Evolutionary conservation across 83 land plant genomes (phyloP).

Genomic region (Isoetes engelmannii): DNA sequence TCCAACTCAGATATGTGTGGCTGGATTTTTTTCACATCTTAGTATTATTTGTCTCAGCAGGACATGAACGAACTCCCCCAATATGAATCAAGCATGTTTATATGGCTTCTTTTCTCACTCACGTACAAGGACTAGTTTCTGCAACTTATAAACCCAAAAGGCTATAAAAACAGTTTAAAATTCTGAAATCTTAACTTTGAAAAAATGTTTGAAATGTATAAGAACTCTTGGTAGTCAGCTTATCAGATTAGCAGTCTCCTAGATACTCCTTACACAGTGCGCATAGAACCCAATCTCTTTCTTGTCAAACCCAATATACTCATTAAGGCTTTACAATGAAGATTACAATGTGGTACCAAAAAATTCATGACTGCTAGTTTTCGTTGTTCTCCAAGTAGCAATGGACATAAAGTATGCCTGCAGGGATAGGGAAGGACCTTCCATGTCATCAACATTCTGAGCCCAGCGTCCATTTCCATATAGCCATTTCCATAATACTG

Average conservation of each 20-base stretch:
- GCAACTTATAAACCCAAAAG: too few species aligned
- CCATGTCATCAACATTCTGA: constrained; percentile 44
- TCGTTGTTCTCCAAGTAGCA: background rate
- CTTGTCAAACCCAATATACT: constrained; percentile 16
- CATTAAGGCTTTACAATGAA: constrained; percentile 5
- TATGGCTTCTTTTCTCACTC: too few species aligned
- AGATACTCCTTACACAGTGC: constrained; percentile 14
- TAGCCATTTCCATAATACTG: constrained; percentile 67
- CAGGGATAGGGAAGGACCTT: constrained; percentile 27
- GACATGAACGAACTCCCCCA: background rate
- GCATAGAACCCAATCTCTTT: constrained; percentile 28
- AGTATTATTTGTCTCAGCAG: background rate
- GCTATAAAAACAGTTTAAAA: too few species aligned
- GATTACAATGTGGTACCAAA: background rate
- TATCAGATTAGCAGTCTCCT: background rate
- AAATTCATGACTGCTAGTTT: background rate
- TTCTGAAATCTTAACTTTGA: too few species aligned
- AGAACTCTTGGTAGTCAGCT: too few species aligned
- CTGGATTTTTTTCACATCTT: background rate
- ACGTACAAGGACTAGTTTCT: too few species aligned
- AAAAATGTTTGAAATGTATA: too few species aligned
- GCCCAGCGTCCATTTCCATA: constrained; percentile 58
- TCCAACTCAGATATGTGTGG: background rate
- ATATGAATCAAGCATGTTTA: constrained; percentile 3
- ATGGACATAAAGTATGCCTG: too few species aligned